Base-by-base conservation (phyloP, 1,139 yeast species). In the Nakaseomyces delphensis region DNA sequence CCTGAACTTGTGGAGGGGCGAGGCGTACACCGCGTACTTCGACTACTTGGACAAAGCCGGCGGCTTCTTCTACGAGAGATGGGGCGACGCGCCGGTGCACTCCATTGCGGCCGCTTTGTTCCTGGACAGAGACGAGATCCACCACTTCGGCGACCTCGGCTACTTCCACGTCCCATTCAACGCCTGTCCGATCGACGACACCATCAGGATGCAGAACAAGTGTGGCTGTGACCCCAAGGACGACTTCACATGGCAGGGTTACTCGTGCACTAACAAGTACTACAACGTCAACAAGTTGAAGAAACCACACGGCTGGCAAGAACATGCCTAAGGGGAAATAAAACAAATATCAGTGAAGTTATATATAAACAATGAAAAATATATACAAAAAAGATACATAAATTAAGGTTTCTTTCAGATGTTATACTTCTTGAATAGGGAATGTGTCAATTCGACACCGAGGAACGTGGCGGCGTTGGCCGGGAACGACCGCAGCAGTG, bases 391-490 rank as follows among this genome's bases (percentile, higher is more conserved):
- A 25, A 11, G 9, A 25, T 4, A 25, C 9, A 4, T 4, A 9
- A 7, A 25, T 25, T 25, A 8, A 2, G n/a, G 5, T n/a, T 14
- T 13, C 9, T 9, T 2, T 43, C 44, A 48, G 32, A 45, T 28
- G 38, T 48, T 47, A 35, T 59, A 60, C 40, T 64, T 60, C 45
- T 74, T 76, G 50, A 85, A 76, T 53, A 80, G 71, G 48, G 77
- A 74, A 65, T 81, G 84, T 11, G 95, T 87, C 46, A 89, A 60
- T 63, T 91, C 98, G 36, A 91, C 97, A 43, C 97, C 98, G 38
- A 87, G 75, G 68, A 91, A 91, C 3, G 97, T 89, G 16, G 97
- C 97, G 15, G 97, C 97, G 63, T 91, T 91, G 19, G 97, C 96
- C 2, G 97, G 97, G 83, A 91, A 89, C 21, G 95, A 82, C 63